A percentile compares a stretch with the other conserved stretches of the same genome.
These are phyloP conservation scores for Mucor circinelloides DNA, from an alignment of 371 early-diverging fungal genomes.

Conservation along the genomic window DNA sequence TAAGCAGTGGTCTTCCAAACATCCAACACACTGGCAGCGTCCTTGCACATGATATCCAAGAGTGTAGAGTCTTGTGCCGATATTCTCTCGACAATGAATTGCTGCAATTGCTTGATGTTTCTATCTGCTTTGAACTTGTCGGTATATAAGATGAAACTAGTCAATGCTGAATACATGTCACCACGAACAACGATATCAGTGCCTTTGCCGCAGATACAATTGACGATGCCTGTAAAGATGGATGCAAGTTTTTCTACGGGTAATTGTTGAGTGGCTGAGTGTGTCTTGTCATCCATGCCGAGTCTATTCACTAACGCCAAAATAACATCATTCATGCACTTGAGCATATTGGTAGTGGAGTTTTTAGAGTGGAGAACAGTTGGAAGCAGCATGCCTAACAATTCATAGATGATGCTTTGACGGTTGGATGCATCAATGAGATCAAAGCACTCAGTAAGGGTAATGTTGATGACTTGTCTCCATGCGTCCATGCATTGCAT, in stretches of 20 bases:
- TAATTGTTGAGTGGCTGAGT: conserved; percentile 42
- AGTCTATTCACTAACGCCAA: conserved; percentile 45
- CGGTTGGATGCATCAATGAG: conserved; percentile 60
- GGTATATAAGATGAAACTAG: conserved; percentile 64
- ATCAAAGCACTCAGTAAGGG: conserved; percentile 68
- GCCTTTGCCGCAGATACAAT: conserved; percentile 63
- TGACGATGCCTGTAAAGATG: conserved; percentile 70
- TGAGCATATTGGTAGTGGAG: conserved; percentile 51
- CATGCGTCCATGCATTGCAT: conserved; percentile 73
- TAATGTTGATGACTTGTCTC: conserved; percentile 78
- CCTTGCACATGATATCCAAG: conserved; percentile 72
- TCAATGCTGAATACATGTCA: conserved; percentile 80
- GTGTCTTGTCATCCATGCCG: conserved; percentile 1
- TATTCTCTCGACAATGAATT: conserved; percentile 39
- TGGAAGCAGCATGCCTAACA: conserved; percentile 63
- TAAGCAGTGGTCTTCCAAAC: conserved; percentile 89
- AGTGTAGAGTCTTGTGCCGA: conserved; percentile 65
- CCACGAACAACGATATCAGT: conserved; percentile 72
- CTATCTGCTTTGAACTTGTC: conserved; percentile 8
- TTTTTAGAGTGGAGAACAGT: conserved; percentile 43
- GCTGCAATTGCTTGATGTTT: conserved; percentile 21
- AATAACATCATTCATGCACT: conserved; percentile 64
- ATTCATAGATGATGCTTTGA: conserved; percentile 60
- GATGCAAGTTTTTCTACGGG: conserved; percentile 57
- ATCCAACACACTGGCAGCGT: conserved; percentile 80